Evolutionary conservation across 352 stramenopile genomes (phyloP), one percentile per base, ranked within the genome.

Genomic region (Phytopythium litorale): DNA sequence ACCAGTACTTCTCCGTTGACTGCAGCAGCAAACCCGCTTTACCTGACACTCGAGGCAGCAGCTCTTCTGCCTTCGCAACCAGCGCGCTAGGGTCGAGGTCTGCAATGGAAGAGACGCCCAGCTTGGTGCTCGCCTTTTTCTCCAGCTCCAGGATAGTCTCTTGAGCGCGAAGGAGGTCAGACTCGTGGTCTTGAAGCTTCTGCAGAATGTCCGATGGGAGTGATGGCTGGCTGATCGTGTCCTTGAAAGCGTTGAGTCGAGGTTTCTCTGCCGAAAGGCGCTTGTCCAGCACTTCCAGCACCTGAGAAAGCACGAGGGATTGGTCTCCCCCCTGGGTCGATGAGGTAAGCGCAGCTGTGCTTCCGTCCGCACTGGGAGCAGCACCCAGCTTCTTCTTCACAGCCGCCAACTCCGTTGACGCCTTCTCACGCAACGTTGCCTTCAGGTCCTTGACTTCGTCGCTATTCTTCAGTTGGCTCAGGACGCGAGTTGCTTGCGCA

Each of bases 1-100:
- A 25, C 53, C 87, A 72, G 56, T 92, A 91, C 43, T 82, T 83
- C 33, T 94, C 83, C 1, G 79, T 82, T 46, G 84, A 88, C 38
- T 85, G 71, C 19, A 88, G 72, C 7, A 89, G 63, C 7, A 76
- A 45, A 21, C 81, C 70, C 2, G 81, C 83, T 16, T 77, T 77
- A 5, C 67, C 70, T 1, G 83, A 84, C 3, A 92, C 55, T 56
- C 79, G 76, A 15, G 85, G 85, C 7, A 94, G 42, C 5, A 89
- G 56, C 28, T 88, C 71, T 57, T 92, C 85, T 11, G 84, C 82
- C 52, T 87, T 90, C 37, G 72, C 62, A 1, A 88, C 67, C 50
- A 94, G 54, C 37, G 78, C 55, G 23, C 66, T 79, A 1, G 81
- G 81, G 11, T 91, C 79, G 37, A 94, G 61, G 0, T 72, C 64